These are phyloP conservation scores for Cnidoscolus chayamansa DNA, from an alignment of 441 rosid genomes.

Conservation along the genomic window DNA sequence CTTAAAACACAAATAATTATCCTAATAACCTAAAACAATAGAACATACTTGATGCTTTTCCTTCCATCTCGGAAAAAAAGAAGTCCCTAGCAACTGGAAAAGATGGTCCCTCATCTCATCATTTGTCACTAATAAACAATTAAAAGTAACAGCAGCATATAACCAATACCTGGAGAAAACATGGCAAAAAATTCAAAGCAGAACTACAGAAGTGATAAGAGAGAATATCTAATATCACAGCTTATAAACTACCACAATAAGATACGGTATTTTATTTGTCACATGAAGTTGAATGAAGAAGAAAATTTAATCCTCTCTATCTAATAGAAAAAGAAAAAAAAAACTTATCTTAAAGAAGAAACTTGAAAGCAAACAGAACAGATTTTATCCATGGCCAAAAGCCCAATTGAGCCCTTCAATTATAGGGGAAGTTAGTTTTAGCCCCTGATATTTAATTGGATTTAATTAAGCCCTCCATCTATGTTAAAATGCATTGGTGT, in stretches of 20 bases:
- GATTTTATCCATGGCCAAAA: not conserved
- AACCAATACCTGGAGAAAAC: constrained; percentile 78
- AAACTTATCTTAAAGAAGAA: not conserved
- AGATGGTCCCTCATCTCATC: constrained; percentile 99
- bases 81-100: constrained; percentile 78
- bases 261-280: not conserved
- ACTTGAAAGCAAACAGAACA: not conserved
- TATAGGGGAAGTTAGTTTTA: too few species aligned
- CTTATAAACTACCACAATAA: not conserved
- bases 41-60: constrained; percentile 85
- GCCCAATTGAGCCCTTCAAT: too few species aligned
- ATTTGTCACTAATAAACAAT: constrained; percentile 76
- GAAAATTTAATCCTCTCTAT: not conserved
- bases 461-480: too few species aligned
- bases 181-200: constrained; percentile 6
- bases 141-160: constrained; percentile 81
- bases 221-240: not conserved
- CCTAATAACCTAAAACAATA: not conserved
- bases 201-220: not conserved
- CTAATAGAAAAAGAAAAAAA: too few species aligned
- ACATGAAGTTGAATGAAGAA: not conserved
- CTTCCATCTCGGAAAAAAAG: constrained; percentile 95
- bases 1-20: not conserved
- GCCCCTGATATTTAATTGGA: too few species aligned
- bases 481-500: too few species aligned